phyloP scores from a whole-genome alignment of 2,329 filamentous ascomycete species.

The Dactylellina cionopaga region DNA sequence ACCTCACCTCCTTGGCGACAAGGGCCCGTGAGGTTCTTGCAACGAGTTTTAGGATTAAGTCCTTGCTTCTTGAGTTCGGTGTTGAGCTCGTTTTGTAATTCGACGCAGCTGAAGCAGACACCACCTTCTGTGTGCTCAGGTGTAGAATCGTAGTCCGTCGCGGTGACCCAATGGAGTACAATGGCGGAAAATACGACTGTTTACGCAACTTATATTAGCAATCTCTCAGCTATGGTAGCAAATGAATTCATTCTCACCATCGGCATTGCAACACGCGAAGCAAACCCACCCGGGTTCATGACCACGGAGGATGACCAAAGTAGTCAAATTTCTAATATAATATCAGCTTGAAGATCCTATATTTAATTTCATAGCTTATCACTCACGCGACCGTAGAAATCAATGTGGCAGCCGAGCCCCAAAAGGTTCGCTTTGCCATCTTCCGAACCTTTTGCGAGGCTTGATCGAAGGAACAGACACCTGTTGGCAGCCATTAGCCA shows the following conservation, averaged over 20 bases:
- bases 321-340: slow-evolving; percentile 66
- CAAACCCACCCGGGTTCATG: slow-evolving; percentile 72
- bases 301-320: slow-evolving; percentile 69
- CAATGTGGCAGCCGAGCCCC: slow-evolving; percentile 69
- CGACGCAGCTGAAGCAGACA: slow-evolving; percentile 45
- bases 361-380: not conserved
- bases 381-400: slow-evolving; percentile 69
- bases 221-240: not conserved
- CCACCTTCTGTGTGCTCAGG: slow-evolving; percentile 32
- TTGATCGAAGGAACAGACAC: slow-evolving; percentile 54
- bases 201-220: not conserved
- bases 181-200: slow-evolving; percentile 70
- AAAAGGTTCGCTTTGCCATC: slow-evolving; percentile 69
- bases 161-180: slow-evolving; percentile 71
- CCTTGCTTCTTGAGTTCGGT: slow-evolving; percentile 41
- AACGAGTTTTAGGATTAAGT: slow-evolving; percentile 21
- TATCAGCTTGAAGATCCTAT: slow-evolving; percentile 1
- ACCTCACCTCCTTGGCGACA: slow-evolving; percentile 39
- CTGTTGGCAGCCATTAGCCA: slow-evolving; percentile 36
- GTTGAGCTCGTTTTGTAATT: slow-evolving; percentile 43
- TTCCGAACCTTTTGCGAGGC: slow-evolving; percentile 61
- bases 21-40: slow-evolving; percentile 27
- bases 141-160: slow-evolving; percentile 58
- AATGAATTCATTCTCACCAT: slow-evolving; percentile 63
- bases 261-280: slow-evolving; percentile 72